Conservation (phyloP, 306 rosid genomes). For the Albizia julibrissin region DNA sequence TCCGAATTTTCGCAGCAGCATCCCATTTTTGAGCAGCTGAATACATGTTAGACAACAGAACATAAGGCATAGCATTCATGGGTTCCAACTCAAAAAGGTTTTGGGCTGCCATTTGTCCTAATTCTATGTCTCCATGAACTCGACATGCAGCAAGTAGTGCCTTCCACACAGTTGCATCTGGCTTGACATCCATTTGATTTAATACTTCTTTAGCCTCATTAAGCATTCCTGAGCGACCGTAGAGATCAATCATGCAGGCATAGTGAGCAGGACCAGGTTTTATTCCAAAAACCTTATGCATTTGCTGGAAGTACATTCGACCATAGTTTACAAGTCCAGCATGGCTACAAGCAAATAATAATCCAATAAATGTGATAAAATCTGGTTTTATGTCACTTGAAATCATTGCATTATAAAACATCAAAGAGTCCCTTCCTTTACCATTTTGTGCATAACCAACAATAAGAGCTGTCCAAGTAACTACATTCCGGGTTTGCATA, state of each 20-base stretch:
- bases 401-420: conserved; percentile 75
- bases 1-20: conserved; percentile 66
- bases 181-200: conserved; percentile 67
- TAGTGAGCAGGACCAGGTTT: conserved; percentile 80
- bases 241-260: conserved; percentile 90
- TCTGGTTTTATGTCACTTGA: conserved; percentile 73
- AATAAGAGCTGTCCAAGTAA: conserved; percentile 90
- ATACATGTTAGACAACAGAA: conserved; percentile 78
- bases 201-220: conserved; percentile 63
- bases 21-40: conserved; percentile 75
- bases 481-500: conserved; percentile 62
- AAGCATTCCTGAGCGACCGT: conserved; percentile 79
- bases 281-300: conserved; percentile 69
- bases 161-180: conserved; percentile 91
- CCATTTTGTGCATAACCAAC: conserved; percentile 94
- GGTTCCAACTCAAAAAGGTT: conserved; percentile 75
- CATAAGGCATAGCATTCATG: conserved; percentile 64
- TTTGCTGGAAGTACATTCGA: conserved; percentile 56
- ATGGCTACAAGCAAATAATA: conserved; percentile 94
- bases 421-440: conserved; percentile 72
- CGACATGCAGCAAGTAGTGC: conserved; percentile 89
- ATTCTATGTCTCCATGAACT: conserved; percentile 71
- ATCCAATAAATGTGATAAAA: conserved; percentile 80
- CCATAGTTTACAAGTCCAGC: conserved; percentile 79
- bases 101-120: conserved; percentile 76